A percentile compares a stretch with the other conserved stretches of the same genome.
phyloP scores from a whole-genome alignment of 805 yeast species.

The Isabelozyma pseudorhagii region DNA sequence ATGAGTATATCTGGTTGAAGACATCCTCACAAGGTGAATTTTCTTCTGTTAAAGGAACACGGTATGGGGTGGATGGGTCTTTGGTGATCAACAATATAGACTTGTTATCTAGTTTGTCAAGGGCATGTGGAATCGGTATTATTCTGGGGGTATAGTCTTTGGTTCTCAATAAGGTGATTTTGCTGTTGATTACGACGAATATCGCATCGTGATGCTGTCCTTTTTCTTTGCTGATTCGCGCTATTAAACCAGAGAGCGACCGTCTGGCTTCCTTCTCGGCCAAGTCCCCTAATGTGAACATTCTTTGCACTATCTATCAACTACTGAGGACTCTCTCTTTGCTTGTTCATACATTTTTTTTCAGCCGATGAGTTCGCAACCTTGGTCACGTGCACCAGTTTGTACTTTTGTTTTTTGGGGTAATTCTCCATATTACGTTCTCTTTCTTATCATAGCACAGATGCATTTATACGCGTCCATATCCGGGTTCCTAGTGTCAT shows the following conservation, averaged over 20 bases:
- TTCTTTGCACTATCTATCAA: background rate
- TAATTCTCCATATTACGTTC: background rate
- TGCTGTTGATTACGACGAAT: slow-evolving; percentile 32
- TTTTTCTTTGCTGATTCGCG: slow-evolving; percentile 11
- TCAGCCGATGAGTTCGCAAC: background rate
- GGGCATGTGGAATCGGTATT: slow-evolving; percentile 50
- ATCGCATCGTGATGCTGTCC: slow-evolving; percentile 19
- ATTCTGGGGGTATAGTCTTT: slow-evolving; percentile 43
- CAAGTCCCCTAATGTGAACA: slow-evolving; percentile 14
- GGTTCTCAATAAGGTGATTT: slow-evolving; percentile 18
- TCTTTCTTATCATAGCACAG: background rate
- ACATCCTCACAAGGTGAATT: slow-evolving; percentile 56
- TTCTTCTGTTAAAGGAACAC: slow-evolving; percentile 44
- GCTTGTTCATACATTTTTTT: background rate
- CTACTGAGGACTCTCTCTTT: background rate
- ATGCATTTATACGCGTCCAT: background rate
- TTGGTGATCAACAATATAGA: slow-evolving; percentile 64
- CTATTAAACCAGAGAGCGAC: slow-evolving; percentile 11
- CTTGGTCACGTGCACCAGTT: background rate
- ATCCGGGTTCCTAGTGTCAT: background rate
- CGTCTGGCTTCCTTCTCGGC: slow-evolving; percentile 7
- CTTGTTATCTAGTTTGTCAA: slow-evolving; percentile 47
- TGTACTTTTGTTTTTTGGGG: background rate
- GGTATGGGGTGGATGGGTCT: slow-evolving; percentile 63
- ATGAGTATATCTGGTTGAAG: slow-evolving; percentile 59